Evolutionary conservation across 805 yeast species (phyloP).

Genomic region (Clavispora asparagi): DNA sequence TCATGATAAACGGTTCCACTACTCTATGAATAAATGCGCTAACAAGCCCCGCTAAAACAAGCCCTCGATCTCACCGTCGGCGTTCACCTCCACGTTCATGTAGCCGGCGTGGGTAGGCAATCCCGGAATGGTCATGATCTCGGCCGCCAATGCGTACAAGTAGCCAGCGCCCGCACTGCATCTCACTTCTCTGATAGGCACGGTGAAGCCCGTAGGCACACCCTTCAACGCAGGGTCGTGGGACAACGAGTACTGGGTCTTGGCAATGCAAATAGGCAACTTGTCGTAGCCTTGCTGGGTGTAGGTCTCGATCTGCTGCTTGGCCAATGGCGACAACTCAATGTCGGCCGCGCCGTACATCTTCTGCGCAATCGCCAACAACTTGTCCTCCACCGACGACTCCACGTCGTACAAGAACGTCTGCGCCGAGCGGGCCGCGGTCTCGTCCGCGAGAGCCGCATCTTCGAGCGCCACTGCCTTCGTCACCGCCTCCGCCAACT

Average conservation of each 20-base stretch:
- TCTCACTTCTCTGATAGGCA: constrained; percentile 92
- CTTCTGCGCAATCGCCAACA: constrained; percentile 69
- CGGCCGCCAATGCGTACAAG: constrained; percentile 93
- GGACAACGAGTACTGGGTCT: constrained; percentile 93
- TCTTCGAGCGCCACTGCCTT: constrained; percentile 49
- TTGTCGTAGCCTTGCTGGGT: constrained; percentile 84
- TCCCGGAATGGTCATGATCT: constrained; percentile 96
- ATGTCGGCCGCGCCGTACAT: constrained; percentile 92
- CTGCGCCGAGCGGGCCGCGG: constrained; percentile 19
- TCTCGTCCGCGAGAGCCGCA: constrained; percentile 15
- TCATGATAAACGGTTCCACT: neutral
- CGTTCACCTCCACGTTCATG: constrained; percentile 93
- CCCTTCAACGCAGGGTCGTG: constrained; percentile 93
- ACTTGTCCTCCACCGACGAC: constrained; percentile 72
- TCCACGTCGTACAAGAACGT: constrained; percentile 65
- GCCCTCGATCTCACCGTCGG: constrained; percentile 89
- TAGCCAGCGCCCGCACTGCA: constrained; percentile 97
- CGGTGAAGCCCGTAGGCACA: constrained; percentile 88
- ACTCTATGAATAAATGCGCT: neutral
- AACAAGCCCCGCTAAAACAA: constrained; percentile 47
- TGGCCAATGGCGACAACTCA: constrained; percentile 78
- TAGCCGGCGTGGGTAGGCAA: constrained; percentile 93
- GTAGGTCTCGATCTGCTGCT: constrained; percentile 73
- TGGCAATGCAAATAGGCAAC: constrained; percentile 93
- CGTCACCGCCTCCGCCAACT: constrained; percentile 78